Base-by-base conservation (phyloP, 2,329 filamentous ascomycete species). In the Alternaria sp. region DNA sequence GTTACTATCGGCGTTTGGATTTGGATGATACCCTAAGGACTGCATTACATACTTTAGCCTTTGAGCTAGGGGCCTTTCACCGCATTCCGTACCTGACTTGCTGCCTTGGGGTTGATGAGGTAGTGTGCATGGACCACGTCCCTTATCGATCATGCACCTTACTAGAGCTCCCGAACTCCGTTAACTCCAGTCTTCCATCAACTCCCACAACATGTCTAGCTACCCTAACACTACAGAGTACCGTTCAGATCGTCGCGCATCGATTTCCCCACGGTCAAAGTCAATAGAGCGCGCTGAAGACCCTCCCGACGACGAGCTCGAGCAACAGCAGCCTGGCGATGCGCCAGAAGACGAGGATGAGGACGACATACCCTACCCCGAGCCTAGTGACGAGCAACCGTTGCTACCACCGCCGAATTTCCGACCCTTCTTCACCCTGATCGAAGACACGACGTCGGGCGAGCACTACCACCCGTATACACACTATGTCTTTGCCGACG, bases 401-500 rank as follows among this genome's bases (percentile, higher is more conserved):
- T 75, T 82, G 12, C 73, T 78, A 28, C 81, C 79, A n/a, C 81
- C 80, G 3, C 76, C 80, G 64, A 82, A 78, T 82, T 95, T 97
- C 79, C 86, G 89, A 47, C 92, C 93, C 3, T 91, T 97, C 83
- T 97, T 97, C 83, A 91, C 93, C 1, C 84, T 97, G 45, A 85
- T 98, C 68, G 89, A 92, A 75, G 94, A 97, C 79, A 82, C 86
- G 11, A 87, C 88, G n/a, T 90, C 88, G 9, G 87, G 88, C 71
- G 88, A 92, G 49, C 92, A 93, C 65, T 86, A 93, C 73, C 94
- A 98, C 78, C 96, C 95, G 2, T 89, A 88, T 57, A 89, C 97
- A 2, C 93, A 95, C 82, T 98, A 98, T 82, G 87, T 98, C 75
- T 98, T 99, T 83, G 88, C 88, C 71, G 94, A 98, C 79, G 96